phyloP scores from a whole-genome alignment of 169 alveolate genomes.

The Cryptosporidium ubiquitum region DNA sequence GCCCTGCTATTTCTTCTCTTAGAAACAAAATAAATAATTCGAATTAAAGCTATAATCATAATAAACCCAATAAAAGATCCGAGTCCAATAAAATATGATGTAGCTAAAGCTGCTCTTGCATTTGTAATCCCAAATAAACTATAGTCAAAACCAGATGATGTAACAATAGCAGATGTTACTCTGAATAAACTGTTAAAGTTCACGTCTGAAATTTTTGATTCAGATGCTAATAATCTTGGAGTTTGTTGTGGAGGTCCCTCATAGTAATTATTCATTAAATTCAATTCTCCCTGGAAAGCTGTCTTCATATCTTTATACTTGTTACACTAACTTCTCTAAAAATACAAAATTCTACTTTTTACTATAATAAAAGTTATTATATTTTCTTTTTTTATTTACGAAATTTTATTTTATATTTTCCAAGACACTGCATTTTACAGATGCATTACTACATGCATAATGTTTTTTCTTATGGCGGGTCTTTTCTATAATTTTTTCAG shows the following conservation, averaged over 20 bases:
- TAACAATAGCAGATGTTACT: constrained; percentile 1
- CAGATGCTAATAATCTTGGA: neutral
- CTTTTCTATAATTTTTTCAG: constrained; percentile 8
- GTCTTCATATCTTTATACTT: constrained; percentile 41
- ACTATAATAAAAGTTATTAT: neutral
- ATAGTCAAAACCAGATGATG: neutral
- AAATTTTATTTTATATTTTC: neutral
- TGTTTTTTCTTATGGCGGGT: constrained; percentile 10
- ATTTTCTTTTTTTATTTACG: neutral
- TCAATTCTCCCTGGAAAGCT: constrained; percentile 45
- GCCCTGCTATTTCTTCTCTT: neutral
- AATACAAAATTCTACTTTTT: neutral
- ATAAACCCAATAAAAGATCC: constrained; percentile 38
- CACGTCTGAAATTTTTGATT: neutral
- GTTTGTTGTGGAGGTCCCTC: constrained; percentile 36
- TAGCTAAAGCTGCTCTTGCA: constrained; percentile 29
- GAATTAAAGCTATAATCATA: constrained; percentile 11
- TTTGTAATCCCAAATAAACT: constrained; percentile 51
- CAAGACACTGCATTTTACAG: constrained; percentile 17
- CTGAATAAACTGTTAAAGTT: neutral
- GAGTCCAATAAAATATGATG: constrained; percentile 54
- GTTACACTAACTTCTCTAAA: neutral
- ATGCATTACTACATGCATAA: constrained; percentile 13
- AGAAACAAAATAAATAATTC: neutral
- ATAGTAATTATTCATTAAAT: constrained; percentile 4